These are phyloP conservation scores for Incumbomyces lentus DNA, from an alignment of 2,329 filamentous ascomycete species.

Conservation along the genomic window DNA sequence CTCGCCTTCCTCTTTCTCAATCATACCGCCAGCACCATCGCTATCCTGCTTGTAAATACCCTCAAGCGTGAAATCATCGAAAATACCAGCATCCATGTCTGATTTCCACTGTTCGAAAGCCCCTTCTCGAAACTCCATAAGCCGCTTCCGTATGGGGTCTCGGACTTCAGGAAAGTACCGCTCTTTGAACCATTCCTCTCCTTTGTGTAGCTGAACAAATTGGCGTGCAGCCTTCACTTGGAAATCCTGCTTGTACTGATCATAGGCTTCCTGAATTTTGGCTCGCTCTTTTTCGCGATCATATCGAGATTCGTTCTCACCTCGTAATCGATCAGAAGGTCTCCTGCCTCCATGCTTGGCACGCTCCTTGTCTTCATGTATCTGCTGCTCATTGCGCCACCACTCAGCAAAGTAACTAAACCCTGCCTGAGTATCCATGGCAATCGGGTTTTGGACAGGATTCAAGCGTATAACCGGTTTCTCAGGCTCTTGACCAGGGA, in stretches of 20 bases:
- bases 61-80: constrained; percentile 90
- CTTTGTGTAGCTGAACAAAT: constrained; percentile 87
- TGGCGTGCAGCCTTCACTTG: constrained; percentile 68
- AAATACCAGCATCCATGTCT: constrained; percentile 72
- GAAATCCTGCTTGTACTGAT: constrained; percentile 55
- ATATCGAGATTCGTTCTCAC: constrained; percentile 52
- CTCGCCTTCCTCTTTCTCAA: constrained; percentile 94
- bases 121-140: constrained; percentile 69
- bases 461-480: constrained; percentile 45
- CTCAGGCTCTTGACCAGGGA: constrained; percentile 49
- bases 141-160: constrained; percentile 60
- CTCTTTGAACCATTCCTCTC: constrained; percentile 96
- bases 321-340: constrained; percentile 45
- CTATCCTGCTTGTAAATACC: constrained; percentile 88
- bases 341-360: constrained; percentile 49
- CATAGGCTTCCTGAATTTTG: constrained; percentile 55
- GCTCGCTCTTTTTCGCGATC: constrained; percentile 53
- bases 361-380: constrained; percentile 55
- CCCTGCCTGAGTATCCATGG: constrained; percentile 55
- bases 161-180: constrained; percentile 78
- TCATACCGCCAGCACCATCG: constrained; percentile 70
- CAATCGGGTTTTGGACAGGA: constrained; percentile 50
- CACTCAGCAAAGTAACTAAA: constrained; percentile 60
- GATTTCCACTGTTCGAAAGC: constrained; percentile 81
- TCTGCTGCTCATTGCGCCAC: constrained; percentile 54